Evolutionary conservation across 2,329 filamentous ascomycete genomes (phyloP), one percentile per base, ranked within the genome.

Genomic region (Penicillium concentricum): DNA sequence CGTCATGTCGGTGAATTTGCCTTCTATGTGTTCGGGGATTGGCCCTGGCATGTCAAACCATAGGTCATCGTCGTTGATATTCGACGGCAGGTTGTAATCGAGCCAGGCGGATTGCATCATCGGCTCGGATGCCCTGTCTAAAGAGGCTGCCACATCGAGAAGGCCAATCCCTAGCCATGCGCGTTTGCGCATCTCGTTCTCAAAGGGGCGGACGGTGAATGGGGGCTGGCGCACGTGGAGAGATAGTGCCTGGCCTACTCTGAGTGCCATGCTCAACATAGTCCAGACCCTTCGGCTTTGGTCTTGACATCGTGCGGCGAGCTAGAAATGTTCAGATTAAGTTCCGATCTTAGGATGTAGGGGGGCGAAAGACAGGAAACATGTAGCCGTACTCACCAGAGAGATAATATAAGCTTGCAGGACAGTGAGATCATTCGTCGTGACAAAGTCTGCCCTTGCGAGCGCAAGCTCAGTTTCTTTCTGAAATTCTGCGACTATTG

Each of bases 201-300:
- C 71, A 16, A 72, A 71, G 0, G 68, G 65, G 2, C 42, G 57
- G 4, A 73, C 61, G 0, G 60, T 56, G 28, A 73, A 73, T 18
- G 69, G 67, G 2, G 71, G 67, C 9, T 69, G 59, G 5, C 62
- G 41, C 18, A 68, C 24, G 52, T 73, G 65, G 7, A 73, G 69
- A 7, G 58, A 73, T 16, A 70, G 58, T 15, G 69, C 68, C 58
- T 73, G 71, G 3, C 60, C 70, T 34, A 71, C 65, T 39, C 69
- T 68, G 3, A 73, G 56, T 4, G 69, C 71, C 61, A 73, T 66
- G 48, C 64, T 64, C 16, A 70, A 45, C 69, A 73, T 69, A 4
- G 70, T 73, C 70, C 71, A 73, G 7, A 69, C 65, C n/a, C 69
- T 63, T 37, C 70, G 65, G 35, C 64, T 71, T 58, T 70, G 67